phyloP scores from a whole-genome alignment of 2,329 filamentous ascomycete genomes.

The Talaromyces rugulosus region DNA sequence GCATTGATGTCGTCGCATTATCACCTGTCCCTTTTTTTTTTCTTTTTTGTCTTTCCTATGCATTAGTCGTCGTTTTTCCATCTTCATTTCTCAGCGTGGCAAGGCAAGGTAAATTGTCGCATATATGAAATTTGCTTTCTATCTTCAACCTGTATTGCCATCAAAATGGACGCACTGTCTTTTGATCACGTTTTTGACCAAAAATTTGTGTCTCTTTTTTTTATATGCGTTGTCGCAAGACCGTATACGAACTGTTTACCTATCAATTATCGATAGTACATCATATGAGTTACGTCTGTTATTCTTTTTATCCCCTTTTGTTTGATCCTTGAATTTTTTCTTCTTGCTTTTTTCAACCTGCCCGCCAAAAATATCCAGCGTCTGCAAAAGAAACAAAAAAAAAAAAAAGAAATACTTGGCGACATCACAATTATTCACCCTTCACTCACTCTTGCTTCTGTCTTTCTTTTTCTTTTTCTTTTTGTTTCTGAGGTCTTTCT shows the following conservation, averaged over 20 bases:
- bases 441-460: background rate
- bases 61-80: background rate
- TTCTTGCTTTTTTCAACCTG: slow-evolving; percentile 2
- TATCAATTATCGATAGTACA: background rate
- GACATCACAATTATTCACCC: background rate
- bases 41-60: background rate
- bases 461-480: slow-evolving; percentile 5
- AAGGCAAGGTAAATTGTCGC: slow-evolving; percentile 2
- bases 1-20: background rate
- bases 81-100: slow-evolving; percentile 1
- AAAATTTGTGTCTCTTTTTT: background rate
- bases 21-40: background rate
- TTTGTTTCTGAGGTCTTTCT: slow-evolving; percentile 1
- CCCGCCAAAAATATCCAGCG: background rate
- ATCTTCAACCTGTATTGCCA: background rate
- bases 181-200: background rate
- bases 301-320: background rate
- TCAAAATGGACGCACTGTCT: background rate
- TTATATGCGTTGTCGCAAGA: background rate
- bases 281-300: background rate
- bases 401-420: background rate
- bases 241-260: background rate
- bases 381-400: background rate
- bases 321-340: background rate
- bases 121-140: background rate